phyloP scores from a whole-genome alignment of 345 rosid genomes.

The Salix caprea region DNA sequence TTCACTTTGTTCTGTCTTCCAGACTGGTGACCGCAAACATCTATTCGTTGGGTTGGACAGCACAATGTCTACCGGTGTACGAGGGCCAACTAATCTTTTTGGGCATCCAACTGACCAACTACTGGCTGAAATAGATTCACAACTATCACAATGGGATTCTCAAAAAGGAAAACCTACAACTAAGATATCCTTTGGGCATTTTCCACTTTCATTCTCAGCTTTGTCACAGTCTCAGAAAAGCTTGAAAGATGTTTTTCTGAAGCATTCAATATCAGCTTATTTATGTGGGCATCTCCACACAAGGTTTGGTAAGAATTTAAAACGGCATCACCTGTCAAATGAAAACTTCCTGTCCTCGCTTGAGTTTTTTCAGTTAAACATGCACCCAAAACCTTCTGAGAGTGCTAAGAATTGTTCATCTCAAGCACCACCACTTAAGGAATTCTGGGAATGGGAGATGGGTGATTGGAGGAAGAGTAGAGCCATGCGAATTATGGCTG shows the following conservation, averaged over 20 bases:
- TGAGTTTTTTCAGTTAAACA: constrained; percentile 65
- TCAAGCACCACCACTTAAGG: constrained; percentile 45
- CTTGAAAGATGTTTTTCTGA: constrained; percentile 72
- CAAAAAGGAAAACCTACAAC: constrained; percentile 52
- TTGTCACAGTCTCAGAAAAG: constrained; percentile 51
- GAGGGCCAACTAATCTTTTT: constrained; percentile 94
- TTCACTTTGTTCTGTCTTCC: constrained; percentile 20
- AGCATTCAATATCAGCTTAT: constrained; percentile 79
- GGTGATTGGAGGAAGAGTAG: constrained; percentile 95
- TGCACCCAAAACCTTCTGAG: constrained; percentile 42
- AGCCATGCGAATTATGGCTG: constrained; percentile 74
- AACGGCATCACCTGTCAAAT: constrained; percentile 60
- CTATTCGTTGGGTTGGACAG: constrained; percentile 88
- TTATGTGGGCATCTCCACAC: constrained; percentile 90
- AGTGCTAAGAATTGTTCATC: constrained; percentile 52
- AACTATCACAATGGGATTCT: constrained; percentile 75
- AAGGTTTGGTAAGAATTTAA: constrained; percentile 80
- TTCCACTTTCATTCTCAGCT: constrained; percentile 82
- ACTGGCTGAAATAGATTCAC: constrained; percentile 49
- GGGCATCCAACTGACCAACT: constrained; percentile 90
- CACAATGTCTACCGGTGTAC: constrained; percentile 64
- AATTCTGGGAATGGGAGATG: constrained; percentile 99
- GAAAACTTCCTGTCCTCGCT: constrained; percentile 30
- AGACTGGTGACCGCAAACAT: constrained; percentile 62
- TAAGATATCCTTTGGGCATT: constrained; percentile 89